A percentile compares a stretch with the other conserved stretches of the same genome.
Conservation (phyloP, 2,329 filamentous ascomycete genomes). For the Aureobasidium sp. region DNA sequence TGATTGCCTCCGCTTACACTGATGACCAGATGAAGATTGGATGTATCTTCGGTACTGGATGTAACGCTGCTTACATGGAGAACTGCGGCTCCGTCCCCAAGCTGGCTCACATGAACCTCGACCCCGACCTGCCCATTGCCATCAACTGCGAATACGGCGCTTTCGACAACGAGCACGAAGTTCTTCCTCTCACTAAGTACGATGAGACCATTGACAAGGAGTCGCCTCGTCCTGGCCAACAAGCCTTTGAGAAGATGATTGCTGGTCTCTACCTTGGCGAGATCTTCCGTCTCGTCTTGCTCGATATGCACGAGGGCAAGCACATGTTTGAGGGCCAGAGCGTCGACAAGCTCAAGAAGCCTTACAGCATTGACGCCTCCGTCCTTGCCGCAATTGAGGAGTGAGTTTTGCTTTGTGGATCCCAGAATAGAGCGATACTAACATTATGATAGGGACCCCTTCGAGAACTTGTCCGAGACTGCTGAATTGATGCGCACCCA, state of each 20-base stretch:
- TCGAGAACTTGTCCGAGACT: constrained; percentile 89
- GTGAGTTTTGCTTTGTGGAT: no score
- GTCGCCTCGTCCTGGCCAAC: constrained; percentile 39
- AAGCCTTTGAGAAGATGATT: constrained; percentile 41
- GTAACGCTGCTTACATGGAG: constrained; percentile 98
- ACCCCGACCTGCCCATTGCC: constrained; percentile 74
- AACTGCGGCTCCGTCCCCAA: constrained; percentile 86
- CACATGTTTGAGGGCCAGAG: constrained; percentile 78
- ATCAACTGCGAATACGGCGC: constrained; percentile 98
- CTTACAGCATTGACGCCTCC: constrained; percentile 85
- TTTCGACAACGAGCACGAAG: constrained; percentile 87
- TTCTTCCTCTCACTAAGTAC: constrained; percentile 74
- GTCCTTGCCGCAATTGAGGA: constrained; percentile 92
- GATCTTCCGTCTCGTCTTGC: constrained; percentile 38
- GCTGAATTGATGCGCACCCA: constrained; percentile 71
- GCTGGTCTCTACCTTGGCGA: constrained; percentile 42
- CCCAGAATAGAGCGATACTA: no score
- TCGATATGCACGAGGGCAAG: constrained; percentile 53
- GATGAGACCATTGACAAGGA: constrained; percentile 39
- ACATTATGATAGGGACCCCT: constrained; percentile 56
- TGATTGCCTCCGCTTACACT: constrained; percentile 97
- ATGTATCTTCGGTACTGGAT: constrained; percentile 96
- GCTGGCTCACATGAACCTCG: constrained; percentile 83
- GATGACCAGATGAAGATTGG: constrained; percentile 88
- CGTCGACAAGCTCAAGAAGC: constrained; percentile 69